Percentiles rank a stretch among this genome's conserved stretches.
phyloP scores from a whole-genome alignment of 2,329 filamentous ascomycete genomes.

The Fusarium pseudocircinatum region DNA sequence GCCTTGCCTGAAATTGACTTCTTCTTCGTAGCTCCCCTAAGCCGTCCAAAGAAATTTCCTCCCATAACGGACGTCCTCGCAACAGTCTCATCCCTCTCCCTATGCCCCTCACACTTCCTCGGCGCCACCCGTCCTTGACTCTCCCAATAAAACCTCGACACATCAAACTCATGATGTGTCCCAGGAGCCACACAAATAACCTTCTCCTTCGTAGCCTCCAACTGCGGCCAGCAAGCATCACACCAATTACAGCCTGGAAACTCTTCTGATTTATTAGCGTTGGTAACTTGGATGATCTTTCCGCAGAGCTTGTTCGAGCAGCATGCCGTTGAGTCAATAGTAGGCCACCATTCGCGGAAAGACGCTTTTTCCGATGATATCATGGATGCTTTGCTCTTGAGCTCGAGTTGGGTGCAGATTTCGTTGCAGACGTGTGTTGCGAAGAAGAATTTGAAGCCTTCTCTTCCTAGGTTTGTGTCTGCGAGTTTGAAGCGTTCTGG shows the following conservation, averaged over 20 bases:
- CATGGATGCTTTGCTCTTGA: constrained; percentile 41
- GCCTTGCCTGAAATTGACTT: constrained; percentile 20
- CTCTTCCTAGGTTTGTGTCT: constrained; percentile 46
- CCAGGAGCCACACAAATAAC: constrained; percentile 39
- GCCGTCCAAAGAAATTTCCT: constrained; percentile 16
- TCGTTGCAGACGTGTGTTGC: constrained; percentile 48
- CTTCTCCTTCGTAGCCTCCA: constrained; percentile 35
- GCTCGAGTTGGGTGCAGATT: constrained; percentile 44
- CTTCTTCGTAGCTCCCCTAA: constrained; percentile 18
- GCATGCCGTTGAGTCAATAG: constrained; percentile 44
- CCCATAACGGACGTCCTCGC: constrained; percentile 9
- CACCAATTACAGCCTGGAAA: constrained; percentile 47
- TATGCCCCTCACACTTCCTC: constrained; percentile 34
- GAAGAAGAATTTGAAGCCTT: constrained; percentile 54
- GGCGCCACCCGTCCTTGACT: constrained; percentile 44
- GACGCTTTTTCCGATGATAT: constrained; percentile 28
- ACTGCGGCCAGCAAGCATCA: constrained; percentile 46
- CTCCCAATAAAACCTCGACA: constrained; percentile 50
- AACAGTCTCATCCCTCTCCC: constrained; percentile 4
- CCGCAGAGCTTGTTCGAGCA: constrained; percentile 54
- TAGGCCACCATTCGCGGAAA: constrained; percentile 48
- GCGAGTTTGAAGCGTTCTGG: constrained; percentile 45
- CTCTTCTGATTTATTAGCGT: constrained; percentile 32
- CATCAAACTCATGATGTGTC: constrained; percentile 45
- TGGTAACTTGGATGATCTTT: constrained; percentile 43